Evolutionary conservation across 108 stramenopile genomes (phyloP).

Genomic region (Schizochytrium sp.): DNA sequence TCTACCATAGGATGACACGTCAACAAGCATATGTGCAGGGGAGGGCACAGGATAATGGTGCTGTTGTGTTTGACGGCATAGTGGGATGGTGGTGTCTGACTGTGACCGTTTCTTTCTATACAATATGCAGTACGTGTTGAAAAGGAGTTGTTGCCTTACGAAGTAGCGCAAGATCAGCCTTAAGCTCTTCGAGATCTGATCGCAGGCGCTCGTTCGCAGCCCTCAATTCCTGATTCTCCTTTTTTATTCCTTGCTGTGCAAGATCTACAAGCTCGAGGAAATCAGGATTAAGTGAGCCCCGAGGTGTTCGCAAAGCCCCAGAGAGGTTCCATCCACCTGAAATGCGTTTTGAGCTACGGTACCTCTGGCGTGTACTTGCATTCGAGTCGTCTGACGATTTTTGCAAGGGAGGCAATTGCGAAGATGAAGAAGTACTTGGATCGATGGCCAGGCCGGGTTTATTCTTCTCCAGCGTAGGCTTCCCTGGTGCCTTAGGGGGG

Average conservation of each 20-base stretch:
- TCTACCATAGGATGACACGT: too few species aligned
- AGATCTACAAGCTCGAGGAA: constrained; percentile 46
- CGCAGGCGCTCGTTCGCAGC: constrained; percentile 18
- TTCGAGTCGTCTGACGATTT: constrained; percentile 6
- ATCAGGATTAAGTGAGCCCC: background rate
- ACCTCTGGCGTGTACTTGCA: constrained; percentile 34
- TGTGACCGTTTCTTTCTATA: background rate
- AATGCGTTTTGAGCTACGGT: constrained; percentile 40
- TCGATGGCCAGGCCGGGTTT: constrained; percentile 24
- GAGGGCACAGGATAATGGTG: too few species aligned
- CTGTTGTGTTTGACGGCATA: too few species aligned
- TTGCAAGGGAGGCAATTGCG: constrained; percentile 15
- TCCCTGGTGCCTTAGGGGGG: background rate
- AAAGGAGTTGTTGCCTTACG: constrained; percentile 14
- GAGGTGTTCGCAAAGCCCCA: constrained; percentile 53
- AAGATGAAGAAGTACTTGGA: background rate
- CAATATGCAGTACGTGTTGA: constrained; percentile 52
- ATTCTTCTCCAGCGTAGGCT: background rate
- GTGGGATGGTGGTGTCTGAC: too few species aligned
- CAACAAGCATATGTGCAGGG: too few species aligned
- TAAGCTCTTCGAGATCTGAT: constrained; percentile 52
- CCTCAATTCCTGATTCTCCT: constrained; percentile 39
- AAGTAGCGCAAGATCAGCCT: constrained; percentile 36
- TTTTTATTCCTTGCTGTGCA: constrained; percentile 41
- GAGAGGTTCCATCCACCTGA: constrained; percentile 35